These are phyloP conservation scores for Nakazawaea molendinolei DNA, from an alignment of 805 yeast species.

Conservation along the genomic window DNA sequence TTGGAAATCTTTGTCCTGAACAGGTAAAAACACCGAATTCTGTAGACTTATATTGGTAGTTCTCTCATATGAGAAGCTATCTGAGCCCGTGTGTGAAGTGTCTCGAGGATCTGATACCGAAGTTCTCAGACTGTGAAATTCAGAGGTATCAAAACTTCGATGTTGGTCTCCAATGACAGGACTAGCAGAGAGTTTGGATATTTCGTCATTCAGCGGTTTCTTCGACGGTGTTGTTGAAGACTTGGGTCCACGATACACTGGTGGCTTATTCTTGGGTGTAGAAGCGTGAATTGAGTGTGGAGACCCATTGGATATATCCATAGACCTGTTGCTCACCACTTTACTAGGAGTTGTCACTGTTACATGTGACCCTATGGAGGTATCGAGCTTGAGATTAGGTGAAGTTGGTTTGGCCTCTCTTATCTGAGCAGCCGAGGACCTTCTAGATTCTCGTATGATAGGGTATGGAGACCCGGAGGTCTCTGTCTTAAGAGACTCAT, in stretches of 20 bases:
- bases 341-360: background rate
- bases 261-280: background rate
- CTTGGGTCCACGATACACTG: background rate
- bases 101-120: background rate
- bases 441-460: background rate
- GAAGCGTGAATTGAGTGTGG: constrained; percentile 2
- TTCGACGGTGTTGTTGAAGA: constrained; percentile 5
- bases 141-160: background rate
- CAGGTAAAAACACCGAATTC: background rate
- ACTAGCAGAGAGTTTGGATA: background rate
- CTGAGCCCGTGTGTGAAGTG: background rate
- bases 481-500: constrained; percentile 1
- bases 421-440: background rate
- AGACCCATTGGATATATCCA: background rate
- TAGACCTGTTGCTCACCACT: background rate
- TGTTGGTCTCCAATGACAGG: background rate
- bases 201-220: no score
- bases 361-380: background rate
- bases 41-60: constrained; percentile 2
- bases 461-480: constrained; percentile 9
- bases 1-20: background rate
- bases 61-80: constrained; percentile 9
- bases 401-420: background rate
- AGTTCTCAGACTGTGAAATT: background rate
- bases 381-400: constrained; percentile 8